Base-by-base conservation (phyloP, 768 basidiomycete species). In the Rhodotorula graminis region DNA sequence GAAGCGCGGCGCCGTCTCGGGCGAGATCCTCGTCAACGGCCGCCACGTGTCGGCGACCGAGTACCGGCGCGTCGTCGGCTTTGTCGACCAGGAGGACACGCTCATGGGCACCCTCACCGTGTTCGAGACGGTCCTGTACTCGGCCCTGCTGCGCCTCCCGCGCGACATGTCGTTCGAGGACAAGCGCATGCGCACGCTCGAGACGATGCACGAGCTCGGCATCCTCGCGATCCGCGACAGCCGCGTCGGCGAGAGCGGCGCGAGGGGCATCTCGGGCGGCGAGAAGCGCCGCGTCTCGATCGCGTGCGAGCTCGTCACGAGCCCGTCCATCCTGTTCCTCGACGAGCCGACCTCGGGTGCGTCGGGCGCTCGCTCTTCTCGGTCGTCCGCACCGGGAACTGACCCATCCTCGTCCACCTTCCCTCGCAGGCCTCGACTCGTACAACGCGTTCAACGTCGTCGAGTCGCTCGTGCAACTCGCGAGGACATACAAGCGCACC, bases 31-130 rank as follows among this genome's bases (percentile, higher is more conserved):
- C 29, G 88, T 97, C 64, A 98, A 98, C 78, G 94, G 95, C 0
- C 85, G 91, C 7, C 85, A 85, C 70, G 89, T 95, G 37, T 83
- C 84, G 57, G 85, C 91, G 80, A 82, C 84, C 37, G 87, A 90
- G 79, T 96, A 92, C 84, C 89, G 88, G 80, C 87, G 88, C 49
- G 89, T 97, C 11, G 88, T 90, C 74, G 96, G 96, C 44, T 99
- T 91, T 76, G 96, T 99, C 57, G 95, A 99, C 80, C 96, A 99
- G 81, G 96, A 98, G 81, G 96, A 99, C 80, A 96, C 93, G 18
- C 82, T 99, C 74, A 95, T 99, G 90, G 87, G 89, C 79, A 98
- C 95, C 15, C 83, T 98, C 82, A 99, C 95, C 7, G 96, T 98
- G 31, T 98, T 97, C 81, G 96, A 99, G 84, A 97, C 94, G 0